Base-by-base conservation (phyloP, 768 basidiomycete species). In the Gelatoporia subvermispora region DNA sequence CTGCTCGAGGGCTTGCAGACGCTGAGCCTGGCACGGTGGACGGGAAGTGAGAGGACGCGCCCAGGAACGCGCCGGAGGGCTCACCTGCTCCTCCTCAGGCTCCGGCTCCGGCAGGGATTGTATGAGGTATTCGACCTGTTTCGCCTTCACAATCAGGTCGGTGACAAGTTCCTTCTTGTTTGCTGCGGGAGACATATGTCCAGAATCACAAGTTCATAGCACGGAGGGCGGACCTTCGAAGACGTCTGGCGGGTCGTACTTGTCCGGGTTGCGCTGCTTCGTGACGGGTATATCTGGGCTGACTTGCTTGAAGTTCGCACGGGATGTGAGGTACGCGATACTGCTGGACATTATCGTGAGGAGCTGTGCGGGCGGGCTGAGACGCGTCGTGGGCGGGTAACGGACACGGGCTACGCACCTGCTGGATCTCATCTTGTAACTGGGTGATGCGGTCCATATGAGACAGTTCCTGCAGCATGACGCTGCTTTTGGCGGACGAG, bases 381-480 rank as follows among this genome's bases (percentile, higher is more conserved):
- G 49, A 34, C 22, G n/a, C 20, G 21, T 15, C 8, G 31, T 37
- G 28, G 8, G 22, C 24, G 25, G n/a, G 4, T 20, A 23, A 17
- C 20, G 37, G 28, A 25, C 17, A 11, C 40, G 7, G 40, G 22
- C 2, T 37, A 53, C 71, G 45, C 46, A 86, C 89, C 72, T 88
- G 82, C 68, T 95, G 92, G 51, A 93, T 91, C 68, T 88, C 88
- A 80, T 95, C 87, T 74, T 93, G 91, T 47, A 94, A 82, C 66
- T 94, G 93, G 9, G 93, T 93, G 66, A 94, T 88, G 70, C 91
- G 85, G 76, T 94, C 92, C 93, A 93, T 93, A 74, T 89, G 83
- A 67, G 88, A 81, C 66, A 91, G 70, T 81, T 90, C 88, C 77
- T 88, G 84, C 78, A 91, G 88, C 88, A 91, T 91, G 73, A 72